Conservation (phyloP, 163 green algal species). For the Coccomyxa subellipsoidea region DNA sequence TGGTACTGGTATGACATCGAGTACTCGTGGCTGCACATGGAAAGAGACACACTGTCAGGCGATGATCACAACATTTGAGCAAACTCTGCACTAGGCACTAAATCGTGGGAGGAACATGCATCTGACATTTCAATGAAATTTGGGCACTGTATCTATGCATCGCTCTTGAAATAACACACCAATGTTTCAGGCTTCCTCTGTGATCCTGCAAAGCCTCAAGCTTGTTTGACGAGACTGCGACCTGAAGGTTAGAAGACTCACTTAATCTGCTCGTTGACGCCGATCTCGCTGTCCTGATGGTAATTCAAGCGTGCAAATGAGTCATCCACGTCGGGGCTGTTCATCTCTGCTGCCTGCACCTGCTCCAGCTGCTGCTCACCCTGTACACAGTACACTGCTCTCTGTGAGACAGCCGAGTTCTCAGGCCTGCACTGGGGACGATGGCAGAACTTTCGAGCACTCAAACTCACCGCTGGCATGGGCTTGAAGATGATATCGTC, state of each 20-base stretch:
- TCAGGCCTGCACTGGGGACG: no score
- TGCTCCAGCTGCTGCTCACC: slow-evolving; percentile 39
- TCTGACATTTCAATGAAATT: neutral
- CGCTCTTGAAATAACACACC: no score
- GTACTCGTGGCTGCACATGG: slow-evolving; percentile 81
- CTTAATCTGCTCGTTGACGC: slow-evolving; percentile 97
- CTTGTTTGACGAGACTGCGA: neutral
- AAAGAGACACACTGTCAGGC: neutral
- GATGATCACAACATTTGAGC: neutral
- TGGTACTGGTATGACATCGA: slow-evolving; percentile 77
- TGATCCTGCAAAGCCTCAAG: neutral
- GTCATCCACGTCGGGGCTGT: slow-evolving; percentile 48
- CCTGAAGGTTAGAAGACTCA: slow-evolving; percentile 33
- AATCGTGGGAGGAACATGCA: neutral
- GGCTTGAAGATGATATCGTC: slow-evolving; percentile 6
- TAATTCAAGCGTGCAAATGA: slow-evolving; percentile 77
- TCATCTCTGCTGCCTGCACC: slow-evolving; percentile 62
- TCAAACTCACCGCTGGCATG: neutral
- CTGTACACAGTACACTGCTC: no score
- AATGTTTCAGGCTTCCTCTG: no score
- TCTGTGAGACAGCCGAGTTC: no score
- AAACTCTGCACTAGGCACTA: neutral
- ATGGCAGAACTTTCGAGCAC: no score
- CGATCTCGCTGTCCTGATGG: slow-evolving; percentile 70
- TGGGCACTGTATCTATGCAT: no score